Base-by-base conservation (phyloP, 2,329 filamentous ascomycete genomes). In the Aspergillus unguis region DNA sequence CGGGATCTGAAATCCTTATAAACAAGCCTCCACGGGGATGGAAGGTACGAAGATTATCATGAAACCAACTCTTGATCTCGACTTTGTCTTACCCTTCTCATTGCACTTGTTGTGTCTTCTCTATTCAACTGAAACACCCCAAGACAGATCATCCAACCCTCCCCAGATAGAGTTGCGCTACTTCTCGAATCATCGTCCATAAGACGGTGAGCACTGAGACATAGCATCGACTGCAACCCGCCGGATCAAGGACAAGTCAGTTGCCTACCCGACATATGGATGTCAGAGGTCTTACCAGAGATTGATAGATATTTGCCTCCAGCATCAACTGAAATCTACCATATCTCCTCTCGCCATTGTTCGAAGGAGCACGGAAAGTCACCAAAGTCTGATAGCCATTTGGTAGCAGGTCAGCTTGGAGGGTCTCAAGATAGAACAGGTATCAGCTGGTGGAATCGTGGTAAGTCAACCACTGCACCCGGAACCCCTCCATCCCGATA, bases 401-500 rank as follows among this genome's bases (percentile, higher is more conserved):
- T 23, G 25, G 2, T 9, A 36, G 17, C 26, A 4, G n/a, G 25
- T 26, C 9, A 29, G 26, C 28, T n/a, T 25, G 32, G 40, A 26
- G 32, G 4, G 29, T 17, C 35, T 36, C 40, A 26, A 47, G 17
- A 29, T 47, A 26, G 6, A 10, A 35, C 23, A 27, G 17, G 35
- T 26, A 44, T 36, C 44, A 27, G 26, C 35, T 38, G n/a, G 28
- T 37, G 26, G 7, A 44, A 10, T 37, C 29, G 35, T 43, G 26
- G 53, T 57, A 50, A 50, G 54, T 54, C 54, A 51, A 42, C 37
- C 29, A 31, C 40, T 42, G 35, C 50, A 57, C 54, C 57, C 58
- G 56, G 62, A 62, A 62, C 58, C 43, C 57, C 58, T 53, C 61
- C 59, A 61, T 60, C 48, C 57, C 59, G 38, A 57, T 51, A 37